A percentile compares a stretch with the other conserved stretches of the same genome.
Conservation (phyloP, 2,329 filamentous ascomycete species). For the Davidsoniella eucalypti region DNA sequence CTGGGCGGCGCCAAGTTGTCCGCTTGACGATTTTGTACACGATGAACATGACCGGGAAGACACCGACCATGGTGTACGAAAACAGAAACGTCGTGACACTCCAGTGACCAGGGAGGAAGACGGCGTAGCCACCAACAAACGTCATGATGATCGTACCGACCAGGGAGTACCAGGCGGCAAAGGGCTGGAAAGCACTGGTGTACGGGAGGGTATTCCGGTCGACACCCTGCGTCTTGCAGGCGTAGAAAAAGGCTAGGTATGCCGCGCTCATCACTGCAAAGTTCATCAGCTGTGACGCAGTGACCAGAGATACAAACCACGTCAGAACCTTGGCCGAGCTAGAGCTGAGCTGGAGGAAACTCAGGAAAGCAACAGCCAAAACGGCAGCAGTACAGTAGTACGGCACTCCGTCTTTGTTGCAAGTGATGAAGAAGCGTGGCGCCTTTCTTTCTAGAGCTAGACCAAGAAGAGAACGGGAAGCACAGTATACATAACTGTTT, state of each 20-base stretch:
- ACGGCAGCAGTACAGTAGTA: conserved; percentile 55
- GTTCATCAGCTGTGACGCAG: conserved; percentile 59
- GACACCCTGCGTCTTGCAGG: conserved; percentile 51
- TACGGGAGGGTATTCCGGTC: conserved; percentile 53
- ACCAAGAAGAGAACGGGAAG: conserved; percentile 51
- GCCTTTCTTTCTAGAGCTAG: conserved; percentile 54
- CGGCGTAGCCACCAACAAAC: conserved; percentile 58
- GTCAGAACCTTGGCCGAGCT: conserved; percentile 48
- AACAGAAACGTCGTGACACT: conserved; percentile 55
- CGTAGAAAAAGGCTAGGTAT: conserved; percentile 56
- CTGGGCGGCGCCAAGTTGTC: conserved; percentile 31
- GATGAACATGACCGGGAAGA: conserved; percentile 53
- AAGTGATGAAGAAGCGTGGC: conserved; percentile 40
- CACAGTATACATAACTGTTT: conserved; percentile 48
- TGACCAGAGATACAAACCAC: conserved; percentile 55
- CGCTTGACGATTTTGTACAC: conserved; percentile 56
- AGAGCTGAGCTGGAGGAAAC: conserved; percentile 56
- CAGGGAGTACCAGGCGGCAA: conserved; percentile 50
- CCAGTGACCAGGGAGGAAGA: conserved; percentile 54
- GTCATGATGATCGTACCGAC: conserved; percentile 51
- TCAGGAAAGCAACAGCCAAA: conserved; percentile 50
- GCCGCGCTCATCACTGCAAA: conserved; percentile 53
- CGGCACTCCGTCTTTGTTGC: conserved; percentile 50
- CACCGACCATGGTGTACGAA: conserved; percentile 57
- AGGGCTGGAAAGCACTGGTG: conserved; percentile 53